Base-by-base conservation (phyloP, 1,284 basidiomycete genomes). In the Cystobasidium slooffiae region DNA sequence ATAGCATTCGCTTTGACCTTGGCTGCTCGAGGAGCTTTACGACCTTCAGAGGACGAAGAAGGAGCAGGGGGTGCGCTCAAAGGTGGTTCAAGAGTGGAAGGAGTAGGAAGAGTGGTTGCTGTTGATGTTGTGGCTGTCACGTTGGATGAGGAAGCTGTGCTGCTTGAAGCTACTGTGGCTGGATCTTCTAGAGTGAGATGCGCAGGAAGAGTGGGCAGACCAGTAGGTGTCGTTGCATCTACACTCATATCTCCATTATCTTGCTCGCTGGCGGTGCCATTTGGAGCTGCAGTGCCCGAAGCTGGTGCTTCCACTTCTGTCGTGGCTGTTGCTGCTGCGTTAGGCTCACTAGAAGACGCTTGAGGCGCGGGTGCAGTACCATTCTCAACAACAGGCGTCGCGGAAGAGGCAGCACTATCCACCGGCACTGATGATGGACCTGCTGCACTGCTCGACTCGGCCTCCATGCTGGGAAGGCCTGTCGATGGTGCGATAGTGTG, bases 371-470 rank as follows among this genome's bases (percentile, higher is more conserved):
- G 18, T 39, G 39, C 37, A 16, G 37, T 59, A 59, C 56, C 56
- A 59, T 63, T 63, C 61, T 63, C 44, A 20, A 63, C n/a, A 14
- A 20, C 43, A 37, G 61, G 47, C n/a, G 61, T 10, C 37, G 61
- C 20, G 43, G 61, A 44, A 12, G 47, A 24, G 47, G 61, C 46
- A n/a, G 61, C 44, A 20, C 43, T 20, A 47, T 44, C 41, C 14
- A 63, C 18, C 12, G 44, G 43, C 18, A 37, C 20, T n/a, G 61
- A 46, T 6, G 43, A 46, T 49, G 61, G 46, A 12, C 44, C 61
- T 63, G 61, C 61, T n/a, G 47, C 61, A 49, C 61, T 63, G 46
- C 61, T 63, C 44, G 61, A 49, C 44, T 37, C 46, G 43, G 43
- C 47, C 22, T 22, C 46, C 44, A 46, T 63, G 61, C 61, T 63